Conservation (phyloP, 2,329 filamentous ascomycete genomes). For the Lachnum nothofagi region DNA sequence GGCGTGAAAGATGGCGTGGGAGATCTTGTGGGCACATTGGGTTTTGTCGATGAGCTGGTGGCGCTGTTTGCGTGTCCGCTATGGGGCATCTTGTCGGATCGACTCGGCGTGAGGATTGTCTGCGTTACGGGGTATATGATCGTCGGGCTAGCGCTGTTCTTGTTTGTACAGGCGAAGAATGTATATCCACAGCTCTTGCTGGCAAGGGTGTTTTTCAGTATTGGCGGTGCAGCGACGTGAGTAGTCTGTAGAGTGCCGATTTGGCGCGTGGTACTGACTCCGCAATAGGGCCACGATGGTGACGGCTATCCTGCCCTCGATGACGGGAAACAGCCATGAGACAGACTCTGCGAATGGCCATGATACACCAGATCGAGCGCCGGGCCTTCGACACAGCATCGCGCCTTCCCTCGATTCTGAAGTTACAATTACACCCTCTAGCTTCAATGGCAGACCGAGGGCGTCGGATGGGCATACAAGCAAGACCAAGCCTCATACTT, state of each 20-base stretch:
- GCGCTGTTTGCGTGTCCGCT: constrained; percentile 73
- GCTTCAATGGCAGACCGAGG: constrained; percentile 33
- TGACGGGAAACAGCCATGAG: constrained; percentile 45
- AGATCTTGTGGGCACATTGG: constrained; percentile 76
- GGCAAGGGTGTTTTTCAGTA: constrained; percentile 78
- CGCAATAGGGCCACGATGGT: constrained; percentile 76
- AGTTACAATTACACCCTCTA: constrained; percentile 66
- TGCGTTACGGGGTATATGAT: constrained; percentile 75
- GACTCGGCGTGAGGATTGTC: constrained; percentile 67
- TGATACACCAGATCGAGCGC: constrained; percentile 7
- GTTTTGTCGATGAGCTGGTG: constrained; percentile 79
- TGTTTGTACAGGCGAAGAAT: constrained; percentile 80
- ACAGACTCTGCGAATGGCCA: constrained; percentile 21
- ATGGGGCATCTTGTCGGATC: constrained; percentile 75
- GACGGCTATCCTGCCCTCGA: constrained; percentile 79
- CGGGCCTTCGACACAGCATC: constrained; percentile 50
- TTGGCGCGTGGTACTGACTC: constrained; percentile 4
- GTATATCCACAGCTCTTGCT: constrained; percentile 85
- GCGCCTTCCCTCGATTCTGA: constrained; percentile 68
- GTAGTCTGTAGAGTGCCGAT: constrained; percentile 27
- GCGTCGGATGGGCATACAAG: constrained; percentile 7
- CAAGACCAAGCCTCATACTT: constrained; percentile 17
- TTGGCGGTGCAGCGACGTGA: constrained; percentile 84
- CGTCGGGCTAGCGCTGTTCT: constrained; percentile 68
- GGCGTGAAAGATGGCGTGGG: constrained; percentile 69